Evolutionary conservation across 306 rosid species (phyloP).

Genomic region (Myrica gale): DNA sequence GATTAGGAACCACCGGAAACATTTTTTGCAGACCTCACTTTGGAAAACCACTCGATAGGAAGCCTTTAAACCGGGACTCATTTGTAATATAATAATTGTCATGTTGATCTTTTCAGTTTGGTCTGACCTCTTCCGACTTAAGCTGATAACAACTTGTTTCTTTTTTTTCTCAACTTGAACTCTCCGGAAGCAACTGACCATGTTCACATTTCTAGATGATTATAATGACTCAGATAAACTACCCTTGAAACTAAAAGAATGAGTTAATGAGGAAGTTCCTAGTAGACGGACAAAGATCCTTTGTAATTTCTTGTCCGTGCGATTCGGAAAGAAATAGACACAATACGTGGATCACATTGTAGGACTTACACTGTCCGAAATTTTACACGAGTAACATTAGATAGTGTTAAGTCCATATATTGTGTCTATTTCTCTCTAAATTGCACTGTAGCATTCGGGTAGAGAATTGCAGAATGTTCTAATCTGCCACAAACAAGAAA

Average conservation of each 20-base stretch:
- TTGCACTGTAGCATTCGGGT: too few relatives aligned
- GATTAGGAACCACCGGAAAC: conserved; percentile 20
- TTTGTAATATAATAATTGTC: neutral
- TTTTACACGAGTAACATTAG: too few relatives aligned
- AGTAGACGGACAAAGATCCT: neutral
- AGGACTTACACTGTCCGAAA: too few relatives aligned
- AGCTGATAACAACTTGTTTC: neutral
- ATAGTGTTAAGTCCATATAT: too few relatives aligned
- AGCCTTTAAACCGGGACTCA: conserved; percentile 5
- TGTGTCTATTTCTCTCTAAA: too few relatives aligned
- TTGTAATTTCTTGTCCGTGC: too few relatives aligned
- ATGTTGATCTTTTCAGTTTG: neutral
- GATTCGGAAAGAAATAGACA: too few relatives aligned
- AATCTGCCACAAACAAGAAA: neutral
- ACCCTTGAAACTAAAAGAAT: neutral
- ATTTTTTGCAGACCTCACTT: conserved; percentile 20
- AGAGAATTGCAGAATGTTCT: too few relatives aligned
- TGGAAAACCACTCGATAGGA: conserved; percentile 17
- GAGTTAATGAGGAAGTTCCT: neutral
- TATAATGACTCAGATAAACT: neutral
- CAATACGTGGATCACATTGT: too few relatives aligned
- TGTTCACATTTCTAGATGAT: neutral
- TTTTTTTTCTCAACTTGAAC: neutral
- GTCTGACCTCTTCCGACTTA: conserved; percentile 8
- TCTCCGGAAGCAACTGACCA: neutral